These are phyloP conservation scores for Monosporascus sp. DNA, from an alignment of 2,329 filamentous ascomycete species.

Conservation along the genomic window DNA sequence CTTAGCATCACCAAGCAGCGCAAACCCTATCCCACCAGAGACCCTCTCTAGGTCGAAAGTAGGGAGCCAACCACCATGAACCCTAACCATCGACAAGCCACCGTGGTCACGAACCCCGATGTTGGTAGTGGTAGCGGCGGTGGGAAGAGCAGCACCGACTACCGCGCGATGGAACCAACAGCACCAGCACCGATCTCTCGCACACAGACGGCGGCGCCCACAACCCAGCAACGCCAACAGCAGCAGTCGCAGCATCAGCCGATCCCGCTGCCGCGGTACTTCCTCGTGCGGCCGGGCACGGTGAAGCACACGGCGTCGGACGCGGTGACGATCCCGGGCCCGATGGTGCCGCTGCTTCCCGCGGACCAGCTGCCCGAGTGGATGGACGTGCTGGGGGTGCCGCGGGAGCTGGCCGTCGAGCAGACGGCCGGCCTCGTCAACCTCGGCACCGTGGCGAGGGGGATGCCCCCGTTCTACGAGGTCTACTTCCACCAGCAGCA, in stretches of 20 bases:
- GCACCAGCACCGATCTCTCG: neutral
- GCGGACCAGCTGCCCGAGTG: conserved; percentile 46
- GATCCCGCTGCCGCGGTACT: conserved; percentile 30
- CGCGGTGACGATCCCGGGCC: conserved; percentile 20
- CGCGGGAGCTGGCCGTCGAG: conserved; percentile 34
- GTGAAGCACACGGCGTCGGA: conserved; percentile 24
- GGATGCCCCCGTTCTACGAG: conserved; percentile 21
- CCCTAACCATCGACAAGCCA: no score
- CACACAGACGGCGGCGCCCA: neutral
- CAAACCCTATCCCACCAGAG: no score
- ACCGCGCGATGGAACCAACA: neutral
- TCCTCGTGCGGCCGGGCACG: conserved; percentile 37
- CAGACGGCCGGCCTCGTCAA: conserved; percentile 35
- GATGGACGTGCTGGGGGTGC: conserved; percentile 38
- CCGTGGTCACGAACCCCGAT: no score
- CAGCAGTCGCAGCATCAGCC: neutral
- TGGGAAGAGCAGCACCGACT: neutral
- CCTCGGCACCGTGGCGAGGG: conserved; percentile 27
- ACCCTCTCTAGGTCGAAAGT: no score
- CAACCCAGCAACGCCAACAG: neutral
- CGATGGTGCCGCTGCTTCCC: conserved; percentile 49
- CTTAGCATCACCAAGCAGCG: no score
- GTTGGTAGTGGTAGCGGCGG: no score
- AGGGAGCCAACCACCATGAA: no score
- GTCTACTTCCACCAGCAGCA: conserved; percentile 16